Evolutionary conservation across 768 basidiomycete species (phyloP), one percentile per base, ranked within the genome.

Genomic region (Lactifluus pinguis): DNA sequence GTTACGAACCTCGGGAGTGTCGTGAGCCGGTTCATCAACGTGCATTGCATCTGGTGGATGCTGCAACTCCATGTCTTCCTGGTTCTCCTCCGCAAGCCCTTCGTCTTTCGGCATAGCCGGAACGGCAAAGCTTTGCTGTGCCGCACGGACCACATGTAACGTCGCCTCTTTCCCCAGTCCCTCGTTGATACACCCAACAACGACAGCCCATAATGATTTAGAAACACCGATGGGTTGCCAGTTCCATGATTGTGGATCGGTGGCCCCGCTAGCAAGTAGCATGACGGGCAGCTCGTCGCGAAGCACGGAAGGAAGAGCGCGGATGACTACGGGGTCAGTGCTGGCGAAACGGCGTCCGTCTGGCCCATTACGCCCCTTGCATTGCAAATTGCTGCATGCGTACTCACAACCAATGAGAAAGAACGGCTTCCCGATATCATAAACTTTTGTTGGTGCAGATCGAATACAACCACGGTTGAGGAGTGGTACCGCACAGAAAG

Each of bases 391-490:
- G 53, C 77, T 78, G 69, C 89, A 92, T 5, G 77, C 76, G 61
- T 92, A 92, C 69, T 88, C 85, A 68, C 88, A 89, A n/a, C 86
- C 89, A 39, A 92, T 88, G 70, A 92, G 79, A 69, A 86, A 91
- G 73, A 91, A 92, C 3, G 87, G 86, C 61, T 82, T 83, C 64
- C 85, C 83, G 52, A 92, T 80, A 66, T 92, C 89, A 69, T 89
- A 88, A 5, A 90, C 79, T 67, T 87, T 90, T 68, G 89, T 74
- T 0, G 89, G 89, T 0, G 89, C 88, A 0, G 80, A 80, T 62
- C 77, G 80, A 71, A 91, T 90, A 45, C 85, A 81, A 3, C 89
- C 89, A 38, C 80, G 79, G 71, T 91, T 87, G 38, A 69, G 65
- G 42, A 92, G 78, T 1, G 84, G 78, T 5, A 77, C 68, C 7